Evolutionary conservation across 2,329 filamentous ascomycete species (phyloP).

Genomic region (Parastagonospora nodorum): DNA sequence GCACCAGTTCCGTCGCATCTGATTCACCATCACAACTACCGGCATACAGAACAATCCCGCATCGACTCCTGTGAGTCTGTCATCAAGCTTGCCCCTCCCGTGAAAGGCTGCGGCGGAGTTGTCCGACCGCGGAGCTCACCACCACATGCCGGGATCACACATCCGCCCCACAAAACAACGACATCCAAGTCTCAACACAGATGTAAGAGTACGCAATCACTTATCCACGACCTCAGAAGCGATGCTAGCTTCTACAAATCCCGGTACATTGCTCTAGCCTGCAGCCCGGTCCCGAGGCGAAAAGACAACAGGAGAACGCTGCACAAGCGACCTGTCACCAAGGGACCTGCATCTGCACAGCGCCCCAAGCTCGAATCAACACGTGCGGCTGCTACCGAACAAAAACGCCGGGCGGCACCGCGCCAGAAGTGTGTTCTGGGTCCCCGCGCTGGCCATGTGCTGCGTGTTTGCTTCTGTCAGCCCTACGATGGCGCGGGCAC

Average conservation of each 20-base stretch:
- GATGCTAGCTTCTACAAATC: constrained; percentile 20
- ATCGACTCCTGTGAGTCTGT: constrained; percentile 17
- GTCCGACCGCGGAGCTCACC: constrained; percentile 24
- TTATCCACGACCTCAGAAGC: constrained; percentile 11
- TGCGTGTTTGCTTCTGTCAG: constrained; percentile 45
- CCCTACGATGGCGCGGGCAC: constrained; percentile 35
- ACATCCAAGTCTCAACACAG: constrained; percentile 1
- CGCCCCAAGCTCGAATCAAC: background rate
- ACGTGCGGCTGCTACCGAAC: background rate
- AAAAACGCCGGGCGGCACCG: too few relatives aligned
- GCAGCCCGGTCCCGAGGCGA: background rate
- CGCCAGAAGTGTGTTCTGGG: background rate
- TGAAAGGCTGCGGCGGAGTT: constrained; percentile 38
- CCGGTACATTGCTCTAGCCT: constrained; percentile 12
- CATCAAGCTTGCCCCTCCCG: constrained; percentile 10
- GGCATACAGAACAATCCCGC: constrained; percentile 17
- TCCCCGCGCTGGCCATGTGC: constrained; percentile 23
- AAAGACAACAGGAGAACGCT: constrained; percentile 14
- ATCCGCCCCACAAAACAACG: constrained; percentile 4
- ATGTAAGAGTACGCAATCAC: constrained; percentile 7
- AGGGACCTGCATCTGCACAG: constrained; percentile 2
- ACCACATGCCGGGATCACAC: constrained; percentile 16
- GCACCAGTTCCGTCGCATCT: constrained; percentile 28
- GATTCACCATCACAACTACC: constrained; percentile 27
- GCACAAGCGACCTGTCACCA: constrained; percentile 12